These are phyloP conservation scores for Solanum bukasovii DNA, from an alignment of 257 asterid genomes.

Conservation along the genomic window DNA sequence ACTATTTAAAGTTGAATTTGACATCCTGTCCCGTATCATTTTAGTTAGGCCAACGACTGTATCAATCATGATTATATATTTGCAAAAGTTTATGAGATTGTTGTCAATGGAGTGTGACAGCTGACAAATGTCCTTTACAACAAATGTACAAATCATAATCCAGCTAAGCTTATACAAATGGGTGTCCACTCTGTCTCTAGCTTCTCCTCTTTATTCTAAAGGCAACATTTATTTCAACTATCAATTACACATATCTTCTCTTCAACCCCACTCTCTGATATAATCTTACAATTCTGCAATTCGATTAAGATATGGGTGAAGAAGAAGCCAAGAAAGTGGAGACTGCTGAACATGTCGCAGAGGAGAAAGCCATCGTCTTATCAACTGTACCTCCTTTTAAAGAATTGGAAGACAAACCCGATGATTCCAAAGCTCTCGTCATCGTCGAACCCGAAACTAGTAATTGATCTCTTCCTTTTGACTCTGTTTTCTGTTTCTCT, in stretches of 20 bases:
- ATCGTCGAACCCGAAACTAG: conserved; percentile 60
- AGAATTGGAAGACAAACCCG: conserved; percentile 17
- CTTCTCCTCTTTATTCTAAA: neutral
- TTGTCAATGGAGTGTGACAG: neutral
- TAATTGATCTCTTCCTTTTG: neutral
- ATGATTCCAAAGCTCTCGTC: conserved; percentile 64
- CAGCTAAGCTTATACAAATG: neutral
- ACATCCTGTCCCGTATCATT: neutral
- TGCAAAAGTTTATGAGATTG: neutral
- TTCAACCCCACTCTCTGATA: neutral
- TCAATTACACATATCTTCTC: neutral
- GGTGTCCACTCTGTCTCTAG: neutral
- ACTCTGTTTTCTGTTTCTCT: neutral
- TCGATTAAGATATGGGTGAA: neutral
- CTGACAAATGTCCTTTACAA: neutral
- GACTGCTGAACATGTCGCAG: conserved; percentile 2
- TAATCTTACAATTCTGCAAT: neutral
- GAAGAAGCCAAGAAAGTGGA: neutral
- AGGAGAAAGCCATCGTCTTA: conserved; percentile 56
- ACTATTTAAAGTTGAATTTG: neutral
- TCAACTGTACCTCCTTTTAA: conserved; percentile 18
- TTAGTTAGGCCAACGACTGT: neutral
- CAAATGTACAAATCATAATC: neutral
- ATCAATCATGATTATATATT: neutral
- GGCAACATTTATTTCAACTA: neutral